These are phyloP conservation scores for Bipolaris bicolor DNA, from an alignment of 2,329 filamentous ascomycete genomes.

Conservation along the genomic window DNA sequence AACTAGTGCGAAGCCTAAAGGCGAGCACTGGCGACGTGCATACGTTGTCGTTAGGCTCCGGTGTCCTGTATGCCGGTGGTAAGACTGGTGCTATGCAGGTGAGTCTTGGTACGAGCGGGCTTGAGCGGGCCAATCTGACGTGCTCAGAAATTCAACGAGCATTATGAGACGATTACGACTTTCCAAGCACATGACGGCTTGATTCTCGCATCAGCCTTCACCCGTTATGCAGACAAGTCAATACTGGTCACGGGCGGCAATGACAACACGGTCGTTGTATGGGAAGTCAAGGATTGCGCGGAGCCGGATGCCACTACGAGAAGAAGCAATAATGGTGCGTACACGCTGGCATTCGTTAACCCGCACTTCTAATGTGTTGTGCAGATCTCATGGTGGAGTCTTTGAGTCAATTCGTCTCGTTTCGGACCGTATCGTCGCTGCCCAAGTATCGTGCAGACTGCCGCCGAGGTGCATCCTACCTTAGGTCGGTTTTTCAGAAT, in stretches of 20 bases:
- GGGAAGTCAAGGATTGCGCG: conserved; percentile 72
- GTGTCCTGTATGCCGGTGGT: conserved; percentile 85
- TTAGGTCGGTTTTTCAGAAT: conserved; percentile 88
- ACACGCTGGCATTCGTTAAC: conserved; percentile 7
- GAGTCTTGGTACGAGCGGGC: not conserved
- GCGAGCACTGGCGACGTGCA: conserved; percentile 82
- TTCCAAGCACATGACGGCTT: conserved; percentile 88
- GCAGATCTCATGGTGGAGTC: conserved; percentile 66
- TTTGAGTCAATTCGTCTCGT: conserved; percentile 85
- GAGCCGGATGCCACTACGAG: conserved; percentile 53
- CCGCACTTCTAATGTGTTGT: conserved; percentile 25
- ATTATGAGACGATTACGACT: conserved; percentile 77
- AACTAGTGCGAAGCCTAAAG: conserved; percentile 85
- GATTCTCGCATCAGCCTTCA: conserved; percentile 82
- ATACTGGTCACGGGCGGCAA: conserved; percentile 95
- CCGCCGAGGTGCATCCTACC: conserved; percentile 86
- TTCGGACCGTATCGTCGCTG: conserved; percentile 87
- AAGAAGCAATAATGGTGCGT: conserved; percentile 63
- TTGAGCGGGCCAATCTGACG: conserved; percentile 24
- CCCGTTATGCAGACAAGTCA: conserved; percentile 71
- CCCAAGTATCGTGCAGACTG: conserved; percentile 90
- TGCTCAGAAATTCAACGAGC: conserved; percentile 72
- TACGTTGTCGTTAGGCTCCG: conserved; percentile 83
- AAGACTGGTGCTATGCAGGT: conserved; percentile 87
- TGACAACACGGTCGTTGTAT: conserved; percentile 86